Conservation (phyloP, 805 yeast species). For the Starmerella floricola region DNA sequence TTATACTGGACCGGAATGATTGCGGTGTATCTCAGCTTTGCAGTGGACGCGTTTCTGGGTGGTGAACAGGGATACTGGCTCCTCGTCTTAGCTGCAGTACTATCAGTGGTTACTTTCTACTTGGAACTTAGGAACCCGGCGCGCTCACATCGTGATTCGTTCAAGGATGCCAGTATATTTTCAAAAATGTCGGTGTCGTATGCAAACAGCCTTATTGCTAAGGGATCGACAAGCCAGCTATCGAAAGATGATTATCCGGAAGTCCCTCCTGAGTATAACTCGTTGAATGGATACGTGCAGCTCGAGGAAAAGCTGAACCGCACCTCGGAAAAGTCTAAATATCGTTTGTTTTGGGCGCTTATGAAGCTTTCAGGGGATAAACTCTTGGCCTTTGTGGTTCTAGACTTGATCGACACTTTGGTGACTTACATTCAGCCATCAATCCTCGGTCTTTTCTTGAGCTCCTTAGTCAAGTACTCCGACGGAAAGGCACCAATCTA, state of each 20-base stretch:
- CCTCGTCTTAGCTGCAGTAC: background rate
- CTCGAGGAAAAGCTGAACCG: constrained; percentile 8
- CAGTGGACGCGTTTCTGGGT: constrained; percentile 16
- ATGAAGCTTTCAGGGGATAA: constrained; percentile 1
- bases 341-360: constrained; percentile 18
- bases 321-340: constrained; percentile 1
- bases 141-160: background rate
- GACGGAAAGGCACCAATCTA: constrained; percentile 16
- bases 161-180: constrained; percentile 19
- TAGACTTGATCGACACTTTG: constrained; percentile 10
- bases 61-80: too few species aligned
- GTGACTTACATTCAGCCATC: constrained; percentile 17
- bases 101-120: constrained; percentile 5
- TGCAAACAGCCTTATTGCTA: constrained; percentile 12
- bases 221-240: constrained; percentile 11
- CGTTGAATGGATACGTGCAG: constrained; percentile 14
- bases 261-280: constrained; percentile 18
- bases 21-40: constrained; percentile 11
- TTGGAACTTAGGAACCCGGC: constrained; percentile 12
- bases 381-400: constrained; percentile 8
- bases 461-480: constrained; percentile 13
- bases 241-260: constrained; percentile 21
- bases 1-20: constrained; percentile 20
- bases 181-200: constrained; percentile 18
- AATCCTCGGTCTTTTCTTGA: constrained; percentile 18